Conservation (phyloP, 2,329 filamentous ascomycete genomes). For the Xylaria sp. region DNA sequence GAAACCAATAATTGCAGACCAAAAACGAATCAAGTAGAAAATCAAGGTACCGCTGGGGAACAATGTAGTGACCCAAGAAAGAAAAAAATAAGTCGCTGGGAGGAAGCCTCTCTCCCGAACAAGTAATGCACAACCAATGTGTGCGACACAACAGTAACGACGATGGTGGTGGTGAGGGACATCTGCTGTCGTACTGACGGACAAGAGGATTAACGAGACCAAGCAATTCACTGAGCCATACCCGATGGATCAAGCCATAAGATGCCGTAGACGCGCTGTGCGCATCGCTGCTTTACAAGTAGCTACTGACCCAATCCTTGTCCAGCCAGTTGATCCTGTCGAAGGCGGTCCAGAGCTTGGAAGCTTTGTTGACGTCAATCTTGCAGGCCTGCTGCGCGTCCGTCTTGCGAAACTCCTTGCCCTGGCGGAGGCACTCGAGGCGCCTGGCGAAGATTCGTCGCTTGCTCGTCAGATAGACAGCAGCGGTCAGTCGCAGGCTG, state of each 20-base stretch:
- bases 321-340: constrained; percentile 88
- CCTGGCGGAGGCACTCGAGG: constrained; percentile 72
- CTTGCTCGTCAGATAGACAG: constrained; percentile 92
- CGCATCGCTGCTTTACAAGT: constrained; percentile 45
- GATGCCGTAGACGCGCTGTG: neutral
- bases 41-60: constrained; percentile 35
- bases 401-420: constrained; percentile 93
- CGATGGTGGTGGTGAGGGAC: neutral
- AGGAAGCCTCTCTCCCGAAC: neutral
- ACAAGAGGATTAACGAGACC: neutral
- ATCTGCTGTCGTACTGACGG: neutral
- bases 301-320: constrained; percentile 56
- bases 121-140: neutral
- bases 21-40: constrained; percentile 17
- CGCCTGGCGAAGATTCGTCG: constrained; percentile 87
- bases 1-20: constrained; percentile 16
- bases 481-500: constrained; percentile 83
- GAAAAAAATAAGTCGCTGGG: constrained; percentile 7
- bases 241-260: neutral
- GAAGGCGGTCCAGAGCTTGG: constrained; percentile 89
- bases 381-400: constrained; percentile 97
- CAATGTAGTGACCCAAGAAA: constrained; percentile 34
- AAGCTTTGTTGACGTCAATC: constrained; percentile 98
- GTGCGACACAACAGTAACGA: neutral
- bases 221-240: neutral